Evolutionary conservation across 176 grass and related monocot genomes (phyloP).

Genomic region (Canna indica): DNA sequence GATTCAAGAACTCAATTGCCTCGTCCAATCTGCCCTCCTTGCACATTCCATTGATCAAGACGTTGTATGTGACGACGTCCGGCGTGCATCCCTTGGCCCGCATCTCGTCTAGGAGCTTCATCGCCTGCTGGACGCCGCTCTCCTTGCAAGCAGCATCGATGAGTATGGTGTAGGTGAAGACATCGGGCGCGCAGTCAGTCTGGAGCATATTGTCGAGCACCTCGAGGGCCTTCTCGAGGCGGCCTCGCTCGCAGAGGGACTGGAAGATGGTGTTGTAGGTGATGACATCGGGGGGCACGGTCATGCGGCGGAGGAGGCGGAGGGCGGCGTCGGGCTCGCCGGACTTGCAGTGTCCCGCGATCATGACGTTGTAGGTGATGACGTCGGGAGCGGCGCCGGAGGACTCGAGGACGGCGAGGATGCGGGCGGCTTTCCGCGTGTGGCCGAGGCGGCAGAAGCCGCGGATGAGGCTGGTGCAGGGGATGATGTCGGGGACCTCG

Average conservation of each 20-base stretch:
- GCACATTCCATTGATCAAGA: slow-evolving; percentile 65
- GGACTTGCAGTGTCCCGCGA: slow-evolving; percentile 48
- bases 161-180: slow-evolving; percentile 72
- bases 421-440: slow-evolving; percentile 32
- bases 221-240: slow-evolving; percentile 36
- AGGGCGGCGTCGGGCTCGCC: slow-evolving; percentile 42
- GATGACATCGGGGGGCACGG: slow-evolving; percentile 35
- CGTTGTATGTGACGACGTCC: slow-evolving; percentile 55
- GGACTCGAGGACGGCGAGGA: slow-evolving; percentile 33
- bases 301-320: slow-evolving; percentile 44
- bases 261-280: slow-evolving; percentile 74
- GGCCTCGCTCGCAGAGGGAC: slow-evolving; percentile 40
- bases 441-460: slow-evolving; percentile 59
- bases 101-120: slow-evolving; percentile 58
- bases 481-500: slow-evolving; percentile 26
- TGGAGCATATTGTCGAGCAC: slow-evolving; percentile 64
- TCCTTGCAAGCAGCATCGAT: slow-evolving; percentile 51
- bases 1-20: slow-evolving; percentile 29
- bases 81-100: slow-evolving; percentile 44
- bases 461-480: slow-evolving; percentile 53
- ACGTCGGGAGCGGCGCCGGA: slow-evolving; percentile 49
- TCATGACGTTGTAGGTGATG: slow-evolving; percentile 49
- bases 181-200: slow-evolving; percentile 42
- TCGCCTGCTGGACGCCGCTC: slow-evolving; percentile 38
- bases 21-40: slow-evolving; percentile 39